Conservation (phyloP, 257 asterid species). For the Petrea volubilis region DNA sequence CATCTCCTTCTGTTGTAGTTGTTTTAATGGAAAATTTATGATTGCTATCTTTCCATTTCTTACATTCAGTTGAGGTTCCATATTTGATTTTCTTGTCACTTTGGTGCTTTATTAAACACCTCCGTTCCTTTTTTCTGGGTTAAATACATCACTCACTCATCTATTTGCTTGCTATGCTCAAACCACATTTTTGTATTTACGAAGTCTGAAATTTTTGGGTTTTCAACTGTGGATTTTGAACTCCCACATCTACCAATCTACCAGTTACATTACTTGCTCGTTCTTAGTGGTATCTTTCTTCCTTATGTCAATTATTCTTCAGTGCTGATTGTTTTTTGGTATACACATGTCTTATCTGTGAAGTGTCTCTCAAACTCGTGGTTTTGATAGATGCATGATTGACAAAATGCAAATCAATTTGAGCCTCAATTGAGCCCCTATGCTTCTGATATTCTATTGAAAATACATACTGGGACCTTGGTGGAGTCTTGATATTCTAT, state of each 20-base stretch:
- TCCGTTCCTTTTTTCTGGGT: background rate
- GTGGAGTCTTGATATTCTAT: slow-evolving; percentile 14
- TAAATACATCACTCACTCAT: background rate
- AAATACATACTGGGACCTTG: background rate
- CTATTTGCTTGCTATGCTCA: background rate
- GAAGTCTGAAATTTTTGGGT: background rate
- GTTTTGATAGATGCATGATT: background rate
- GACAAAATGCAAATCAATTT: background rate
- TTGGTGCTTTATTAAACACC: background rate
- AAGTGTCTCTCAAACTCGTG: background rate
- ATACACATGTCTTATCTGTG: background rate
- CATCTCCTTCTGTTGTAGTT: background rate
- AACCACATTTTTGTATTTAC: background rate
- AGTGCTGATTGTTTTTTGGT: background rate
- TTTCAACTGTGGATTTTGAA: background rate
- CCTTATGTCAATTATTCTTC: background rate
- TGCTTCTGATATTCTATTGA: background rate
- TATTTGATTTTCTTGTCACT: background rate
- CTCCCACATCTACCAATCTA: background rate
- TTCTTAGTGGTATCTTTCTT: background rate
- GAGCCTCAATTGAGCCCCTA: background rate
- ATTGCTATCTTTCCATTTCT: background rate
- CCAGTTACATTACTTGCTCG: background rate
- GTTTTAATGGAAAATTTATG: background rate
- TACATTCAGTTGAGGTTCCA: background rate